phyloP scores from a whole-genome alignment of 495 filamentous ascomycete species.

The Collariella sp. region DNA sequence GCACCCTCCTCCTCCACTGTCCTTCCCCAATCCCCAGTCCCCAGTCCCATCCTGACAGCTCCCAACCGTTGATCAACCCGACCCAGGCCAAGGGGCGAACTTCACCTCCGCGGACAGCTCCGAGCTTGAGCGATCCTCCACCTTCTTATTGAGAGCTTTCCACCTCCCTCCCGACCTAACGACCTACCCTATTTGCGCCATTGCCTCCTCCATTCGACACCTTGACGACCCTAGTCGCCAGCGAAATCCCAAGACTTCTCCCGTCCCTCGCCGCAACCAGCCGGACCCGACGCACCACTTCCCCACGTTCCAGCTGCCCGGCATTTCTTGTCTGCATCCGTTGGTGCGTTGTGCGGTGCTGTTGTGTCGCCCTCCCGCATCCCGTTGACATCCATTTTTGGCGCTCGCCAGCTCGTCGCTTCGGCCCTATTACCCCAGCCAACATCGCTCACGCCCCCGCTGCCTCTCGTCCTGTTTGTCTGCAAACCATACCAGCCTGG shows the following conservation, averaged over 20 bases:
- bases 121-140: neutral
- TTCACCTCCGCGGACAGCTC: neutral
- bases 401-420: constrained; percentile 1
- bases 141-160: neutral
- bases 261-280: too few relatives aligned
- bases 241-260: too few relatives aligned
- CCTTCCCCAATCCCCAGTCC: too few relatives aligned
- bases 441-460: neutral
- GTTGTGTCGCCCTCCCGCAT: neutral
- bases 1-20: too few relatives aligned
- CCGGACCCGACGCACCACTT: neutral
- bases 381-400: neutral
- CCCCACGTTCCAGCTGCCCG: neutral
- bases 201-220: neutral
- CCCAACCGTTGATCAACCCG: neutral
- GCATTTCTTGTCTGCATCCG: neutral
- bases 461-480: constrained; percentile 9
- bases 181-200: neutral
- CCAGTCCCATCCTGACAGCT: neutral
- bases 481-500: neutral
- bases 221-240: too few relatives aligned
- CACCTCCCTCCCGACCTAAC: neutral
- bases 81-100: neutral
- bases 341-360: neutral
- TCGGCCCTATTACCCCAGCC: constrained; percentile 9